Percentiles rank a stretch among this genome's conserved stretches.
Evolutionary conservation across 148 eudicot species (phyloP).

Genomic region (Camellia granthamiana): DNA sequence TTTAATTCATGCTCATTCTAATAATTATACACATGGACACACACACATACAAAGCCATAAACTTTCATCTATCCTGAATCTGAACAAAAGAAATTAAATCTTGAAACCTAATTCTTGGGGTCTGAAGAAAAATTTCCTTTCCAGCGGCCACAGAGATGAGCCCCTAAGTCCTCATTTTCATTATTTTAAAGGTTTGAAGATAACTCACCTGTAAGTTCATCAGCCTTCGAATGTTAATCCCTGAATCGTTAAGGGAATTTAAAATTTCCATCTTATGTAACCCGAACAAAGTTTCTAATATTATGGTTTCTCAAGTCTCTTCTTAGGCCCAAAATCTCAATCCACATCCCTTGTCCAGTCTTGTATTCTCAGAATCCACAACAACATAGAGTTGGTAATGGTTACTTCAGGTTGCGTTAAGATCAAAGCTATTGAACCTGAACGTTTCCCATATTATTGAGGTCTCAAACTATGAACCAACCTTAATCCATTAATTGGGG

Average conservation of each 20-base stretch:
- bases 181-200: neutral
- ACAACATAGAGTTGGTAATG: neutral
- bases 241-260: neutral
- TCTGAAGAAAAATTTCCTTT: neutral
- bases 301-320: neutral
- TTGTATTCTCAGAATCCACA: neutral
- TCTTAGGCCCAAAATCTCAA: neutral
- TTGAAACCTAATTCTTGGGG: too few relatives aligned
- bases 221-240: neutral
- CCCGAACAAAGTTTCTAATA: neutral
- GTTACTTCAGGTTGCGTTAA: neutral
- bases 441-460: neutral
- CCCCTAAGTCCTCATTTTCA: neutral
- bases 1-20: too few relatives aligned
- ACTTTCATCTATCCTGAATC: too few relatives aligned
- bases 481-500: neutral
- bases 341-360: neutral
- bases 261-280: neutral
- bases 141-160: neutral
- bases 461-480: neutral
- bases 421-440: neutral
- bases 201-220: neutral
- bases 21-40: too few relatives aligned
- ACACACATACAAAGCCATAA: too few relatives aligned
- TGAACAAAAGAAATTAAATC: too few relatives aligned